Evolutionary conservation across 257 asterid species (phyloP).

Genomic region (Lavandula angustifolia): DNA sequence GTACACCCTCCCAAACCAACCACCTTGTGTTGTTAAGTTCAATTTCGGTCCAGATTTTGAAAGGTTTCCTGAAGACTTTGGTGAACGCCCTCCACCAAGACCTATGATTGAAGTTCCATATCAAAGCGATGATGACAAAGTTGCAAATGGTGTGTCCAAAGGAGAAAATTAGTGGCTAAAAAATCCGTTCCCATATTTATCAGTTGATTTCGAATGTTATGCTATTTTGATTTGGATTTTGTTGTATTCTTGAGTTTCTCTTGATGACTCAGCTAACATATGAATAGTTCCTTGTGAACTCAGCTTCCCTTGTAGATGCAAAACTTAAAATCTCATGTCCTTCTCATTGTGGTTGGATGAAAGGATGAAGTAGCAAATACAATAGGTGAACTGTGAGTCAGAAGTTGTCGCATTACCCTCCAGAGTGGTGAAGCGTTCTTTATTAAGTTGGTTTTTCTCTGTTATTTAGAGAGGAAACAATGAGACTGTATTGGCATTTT

Average conservation of each 20-base stretch:
- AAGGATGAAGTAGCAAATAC: constrained; percentile 20
- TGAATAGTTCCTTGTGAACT: constrained; percentile 27
- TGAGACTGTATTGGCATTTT: not conserved
- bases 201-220: constrained; percentile 15
- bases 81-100: constrained; percentile 63
- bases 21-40: constrained; percentile 84
- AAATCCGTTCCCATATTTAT: constrained; percentile 19
- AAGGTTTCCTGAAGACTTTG: constrained; percentile 74
- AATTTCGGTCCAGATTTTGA: constrained; percentile 98
- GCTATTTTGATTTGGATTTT: constrained; percentile 22
- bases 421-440: constrained; percentile 24
- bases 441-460: not conserved
- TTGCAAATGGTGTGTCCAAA: constrained; percentile 82
- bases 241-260: constrained; percentile 34
- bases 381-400: constrained; percentile 16
- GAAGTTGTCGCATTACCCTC: not conserved
- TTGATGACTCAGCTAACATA: constrained; percentile 26
- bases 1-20: constrained; percentile 95
- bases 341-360: constrained; percentile 7
- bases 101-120: constrained; percentile 96
- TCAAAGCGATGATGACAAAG: constrained; percentile 71
- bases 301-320: constrained; percentile 21
- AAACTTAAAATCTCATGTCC: constrained; percentile 20
- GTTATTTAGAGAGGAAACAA: constrained; percentile 11
- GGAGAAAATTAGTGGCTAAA: constrained; percentile 49